Percentiles rank a stretch among this genome's conserved stretches.
These are phyloP conservation scores for Camellia japonica DNA, from an alignment of 148 eudicot species.

Conservation along the genomic window DNA sequence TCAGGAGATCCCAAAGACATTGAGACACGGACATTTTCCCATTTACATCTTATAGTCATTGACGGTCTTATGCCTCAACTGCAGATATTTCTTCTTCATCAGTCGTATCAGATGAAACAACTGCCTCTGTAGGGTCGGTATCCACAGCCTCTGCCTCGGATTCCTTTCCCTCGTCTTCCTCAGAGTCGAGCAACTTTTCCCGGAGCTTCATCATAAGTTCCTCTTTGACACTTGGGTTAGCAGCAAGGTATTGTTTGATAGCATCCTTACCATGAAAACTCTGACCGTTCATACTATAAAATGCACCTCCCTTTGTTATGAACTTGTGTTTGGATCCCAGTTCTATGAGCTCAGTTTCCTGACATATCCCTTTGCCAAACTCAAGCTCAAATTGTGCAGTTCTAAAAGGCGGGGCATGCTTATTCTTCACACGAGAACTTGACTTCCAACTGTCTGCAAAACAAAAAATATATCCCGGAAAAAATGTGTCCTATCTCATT, in stretches of 20 bases:
- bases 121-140: slow-evolving; percentile 34
- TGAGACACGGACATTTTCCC: neutral
- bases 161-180: slow-evolving; percentile 26
- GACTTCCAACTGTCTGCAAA: slow-evolving; percentile 75
- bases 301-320: slow-evolving; percentile 51
- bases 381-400: slow-evolving; percentile 80
- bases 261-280: slow-evolving; percentile 62
- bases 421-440: slow-evolving; percentile 84
- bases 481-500: neutral
- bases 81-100: slow-evolving; percentile 61
- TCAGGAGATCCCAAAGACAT: slow-evolving; percentile 4
- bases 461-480: neutral
- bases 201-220: slow-evolving; percentile 55
- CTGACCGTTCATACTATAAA: slow-evolving; percentile 37
- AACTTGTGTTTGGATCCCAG: slow-evolving; percentile 74
- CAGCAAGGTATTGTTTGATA: slow-evolving; percentile 46
- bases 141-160: slow-evolving; percentile 27
- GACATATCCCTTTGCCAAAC: slow-evolving; percentile 86
- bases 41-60: slow-evolving; percentile 1
- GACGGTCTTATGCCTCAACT: slow-evolving; percentile 36
- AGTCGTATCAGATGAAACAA: slow-evolving; percentile 44
- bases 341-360: slow-evolving; percentile 64
- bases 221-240: slow-evolving; percentile 42
- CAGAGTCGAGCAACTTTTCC: slow-evolving; percentile 47
- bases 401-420: slow-evolving; percentile 91